Base-by-base conservation (phyloP, 257 asterid species). In the Asclepias syriaca region DNA sequence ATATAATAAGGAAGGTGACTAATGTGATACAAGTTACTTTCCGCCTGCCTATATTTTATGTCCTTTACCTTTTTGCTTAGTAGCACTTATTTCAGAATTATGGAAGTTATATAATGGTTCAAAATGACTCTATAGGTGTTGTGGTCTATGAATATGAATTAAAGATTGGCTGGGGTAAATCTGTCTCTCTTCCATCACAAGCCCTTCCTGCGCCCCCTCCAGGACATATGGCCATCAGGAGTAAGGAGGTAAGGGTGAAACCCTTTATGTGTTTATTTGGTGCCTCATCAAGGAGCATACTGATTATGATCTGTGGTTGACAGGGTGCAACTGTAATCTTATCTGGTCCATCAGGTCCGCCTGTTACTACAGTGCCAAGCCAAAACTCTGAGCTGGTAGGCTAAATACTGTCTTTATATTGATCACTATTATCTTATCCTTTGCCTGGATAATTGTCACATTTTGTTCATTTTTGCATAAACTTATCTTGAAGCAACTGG, bases 201-300 rank as follows among this genome's bases (percentile, higher is more conserved):
- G 97, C 98, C 50, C 96, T 93, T 71, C 98, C 98, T 74, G 98
- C 98, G 74, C 97, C 98, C 12, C 97, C 98, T 67, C 98, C 98
- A 13, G 98, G 98, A 77, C 98, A 93, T 12, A 93, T 93, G 98
- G 97, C 98, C 71, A 93, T 93, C 81, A 85, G 98, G 84, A 90
- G 97, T 81, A 93, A 90, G 85, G 98, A 89, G 96, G 98, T 93
- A 54, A 51, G 85, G 56, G 27, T 72, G 22, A 18, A 6, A 27
- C 50, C 49, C 14, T 37, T 34, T 63, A 37, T 51, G 22, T n/a
- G 48, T 73, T n/a, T 58, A 2, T 57, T 43, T 49, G 27, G 66
- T 66, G 50, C 53, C 22, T 63, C 21, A 34, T 37, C 1, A 5
- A 72, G 64, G 56, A 10, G 68, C 53, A 4, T 21, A 27, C 40